Evolutionary conservation across 495 filamentous ascomycete genomes (phyloP), one percentile per base, ranked within the genome.

Genomic region (Aspergillus haitiensis): DNA sequence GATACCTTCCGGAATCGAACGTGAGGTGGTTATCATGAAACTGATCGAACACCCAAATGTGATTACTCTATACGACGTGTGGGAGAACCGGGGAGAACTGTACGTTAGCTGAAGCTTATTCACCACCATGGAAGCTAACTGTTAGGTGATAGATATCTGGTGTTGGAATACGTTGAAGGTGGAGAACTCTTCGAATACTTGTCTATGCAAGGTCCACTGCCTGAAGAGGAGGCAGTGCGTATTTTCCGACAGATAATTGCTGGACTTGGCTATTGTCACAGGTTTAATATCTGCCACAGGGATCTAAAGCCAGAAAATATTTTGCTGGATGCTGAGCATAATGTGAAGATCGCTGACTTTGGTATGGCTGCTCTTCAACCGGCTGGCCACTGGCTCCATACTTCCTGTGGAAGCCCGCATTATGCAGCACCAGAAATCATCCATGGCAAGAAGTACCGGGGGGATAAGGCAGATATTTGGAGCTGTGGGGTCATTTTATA

Each of bases 281-380:
- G 88, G 6, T 88, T 97, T 76, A 88, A 90, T 64, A 96, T 99
- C 59, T 95, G 92, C 71, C 94, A 99, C 67, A 88, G 94, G 31
- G 94, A 99, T 61, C 76, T 99, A 35, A 99, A 99, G 75, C 94
- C 92, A 0, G 94, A 99, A 74, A 99, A 99, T 65, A 97, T 98
- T 40, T 78, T 99, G 13, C 72, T 99, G 32, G 90, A 92, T 58
- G 72, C 71, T 6, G 72, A 85, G 11, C 79, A 81, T 21, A 85
- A 89, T 46, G 81, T 97, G 71, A 98, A 98, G 72, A 84, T 99
- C 39, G 93, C 91, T 35, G 94, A 99, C 71, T 99, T 98, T 71
- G 93, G 94, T 15, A 96, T 99, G 92, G 94, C 95, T 15, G 92
- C 92, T 11, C 75, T 98, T 33, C 93, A 97, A 62, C 93, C 95